phyloP scores from a whole-genome alignment of 2,329 filamentous ascomycete genomes.

The Alternaria angustiovoidea region DNA sequence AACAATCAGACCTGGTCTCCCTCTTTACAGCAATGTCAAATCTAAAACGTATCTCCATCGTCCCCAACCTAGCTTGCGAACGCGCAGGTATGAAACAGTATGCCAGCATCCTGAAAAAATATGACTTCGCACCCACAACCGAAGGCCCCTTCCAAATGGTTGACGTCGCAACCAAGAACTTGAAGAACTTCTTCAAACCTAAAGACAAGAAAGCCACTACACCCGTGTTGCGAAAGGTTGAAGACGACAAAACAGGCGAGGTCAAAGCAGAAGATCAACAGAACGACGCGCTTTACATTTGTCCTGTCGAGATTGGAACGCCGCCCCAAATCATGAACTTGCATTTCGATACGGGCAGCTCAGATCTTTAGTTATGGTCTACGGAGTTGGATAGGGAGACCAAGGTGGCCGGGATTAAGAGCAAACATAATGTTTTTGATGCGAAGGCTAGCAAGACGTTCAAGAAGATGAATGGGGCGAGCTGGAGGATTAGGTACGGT shows the following conservation, averaged over 20 bases:
- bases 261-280: constrained; percentile 70
- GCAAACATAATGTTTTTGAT: constrained; percentile 63
- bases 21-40: constrained; percentile 17
- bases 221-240: constrained; percentile 1
- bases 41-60: constrained; percentile 34
- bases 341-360: constrained; percentile 75
- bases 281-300: constrained; percentile 72
- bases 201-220: background rate
- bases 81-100: constrained; percentile 67
- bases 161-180: constrained; percentile 16
- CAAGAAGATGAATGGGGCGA: constrained; percentile 55
- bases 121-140: constrained; percentile 11
- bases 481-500: too few species aligned
- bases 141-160: constrained; percentile 25
- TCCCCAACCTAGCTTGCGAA: constrained; percentile 36
- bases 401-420: constrained; percentile 62
- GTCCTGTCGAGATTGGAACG: constrained; percentile 69
- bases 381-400: background rate
- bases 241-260: constrained; percentile 52
- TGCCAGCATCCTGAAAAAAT: constrained; percentile 68
- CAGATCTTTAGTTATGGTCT: constrained; percentile 68
- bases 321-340: constrained; percentile 67
- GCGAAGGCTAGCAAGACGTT: constrained; percentile 68
- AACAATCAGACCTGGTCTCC: background rate
- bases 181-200: constrained; percentile 26